These are phyloP conservation scores for Pichia sp. DNA, from an alignment of 1,139 yeast species.

Conservation along the genomic window DNA sequence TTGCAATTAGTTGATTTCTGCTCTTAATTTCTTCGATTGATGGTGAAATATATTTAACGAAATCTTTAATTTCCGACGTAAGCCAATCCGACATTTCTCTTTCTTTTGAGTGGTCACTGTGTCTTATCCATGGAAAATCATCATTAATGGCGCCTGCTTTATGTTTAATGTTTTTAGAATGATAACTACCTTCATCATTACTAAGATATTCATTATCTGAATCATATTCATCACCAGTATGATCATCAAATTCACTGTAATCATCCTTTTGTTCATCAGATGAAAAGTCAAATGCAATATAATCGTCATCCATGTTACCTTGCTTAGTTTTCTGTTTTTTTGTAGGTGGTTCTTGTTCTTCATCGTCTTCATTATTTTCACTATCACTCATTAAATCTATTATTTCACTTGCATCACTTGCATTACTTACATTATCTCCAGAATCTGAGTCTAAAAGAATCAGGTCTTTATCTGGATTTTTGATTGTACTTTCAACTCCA, in stretches of 20 bases:
- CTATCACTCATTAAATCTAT: not conserved
- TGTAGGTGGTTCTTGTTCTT: slow-evolving; percentile 2
- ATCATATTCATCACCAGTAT: slow-evolving; percentile 18
- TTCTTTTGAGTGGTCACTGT: slow-evolving; percentile 68
- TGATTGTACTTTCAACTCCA: not conserved
- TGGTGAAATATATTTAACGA: slow-evolving; percentile 83
- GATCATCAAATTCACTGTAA: slow-evolving; percentile 26
- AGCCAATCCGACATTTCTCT: slow-evolving; percentile 82
- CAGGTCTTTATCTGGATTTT: slow-evolving; percentile 2
- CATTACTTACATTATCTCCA: not conserved
- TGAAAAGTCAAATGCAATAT: slow-evolving; percentile 54
- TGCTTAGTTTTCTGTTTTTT: slow-evolving; percentile 8
- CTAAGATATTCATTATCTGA: slow-evolving; percentile 27
- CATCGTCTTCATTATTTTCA: not conserved
- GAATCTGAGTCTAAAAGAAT: slow-evolving; percentile 7
- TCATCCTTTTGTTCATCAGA: slow-evolving; percentile 30
- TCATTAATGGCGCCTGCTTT: slow-evolving; percentile 30
- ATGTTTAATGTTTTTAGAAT: slow-evolving; percentile 22
- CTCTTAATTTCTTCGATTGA: slow-evolving; percentile 63
- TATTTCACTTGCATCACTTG: slow-evolving; percentile 1
- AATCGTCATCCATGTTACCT: slow-evolving; percentile 45
- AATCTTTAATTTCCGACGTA: slow-evolving; percentile 80
- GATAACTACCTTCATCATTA: slow-evolving; percentile 28
- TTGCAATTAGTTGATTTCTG: slow-evolving; percentile 61
- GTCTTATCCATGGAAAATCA: slow-evolving; percentile 74